Base-by-base conservation (phyloP, 2,329 filamentous ascomycete genomes). In the Colletotrichum eremochloae region DNA sequence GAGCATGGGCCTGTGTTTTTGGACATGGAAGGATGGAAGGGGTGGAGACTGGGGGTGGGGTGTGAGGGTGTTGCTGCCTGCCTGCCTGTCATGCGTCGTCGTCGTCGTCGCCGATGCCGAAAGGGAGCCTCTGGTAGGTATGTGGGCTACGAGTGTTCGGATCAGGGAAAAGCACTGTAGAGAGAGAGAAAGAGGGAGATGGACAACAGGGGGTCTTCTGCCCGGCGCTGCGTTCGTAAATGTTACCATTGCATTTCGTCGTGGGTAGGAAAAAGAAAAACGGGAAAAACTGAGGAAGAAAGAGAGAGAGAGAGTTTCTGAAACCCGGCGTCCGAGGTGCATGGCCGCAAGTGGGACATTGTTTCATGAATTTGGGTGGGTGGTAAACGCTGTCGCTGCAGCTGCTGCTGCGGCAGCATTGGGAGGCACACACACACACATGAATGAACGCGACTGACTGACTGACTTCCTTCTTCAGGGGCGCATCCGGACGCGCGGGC, bases 301-400 rank as follows among this genome's bases (percentile, higher is more conserved):
- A 44, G 18, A 2, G 55, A 58, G 14, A 36, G n/a, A 58, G 36
- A 15, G 36, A 29, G 33, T 24, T 33, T 46, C 62, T 64, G 62
- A 64, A 64, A 64, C 62, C 29, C 62, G 48, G 50, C 38, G 50
- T 24, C 50, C 24, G 38, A 20, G 38, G 11, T 24, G 61, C 61
- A 52, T 24, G 24, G 11, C 29, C 44, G 12, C 6, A 18, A 20
- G 31, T 36, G 55, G 55, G 36, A 40, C 14, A 4, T 9, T 40
- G 55, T 57, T 57, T 57, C 55, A 57, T 57, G 31, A 15, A 29
- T 40, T 40, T 24, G 53, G 56, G 56, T 42, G 56, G 56, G 56
- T 44, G 56, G 24, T 44, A 60, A 24, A 44, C 56, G 56, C 56
- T n/a, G 31, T 20, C 2, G 18, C 31, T 31, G 48, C 48, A 29